Percentiles rank a stretch among this genome's conserved stretches.
Conservation (phyloP, 306 rosid species). For the Citrullus amarus region DNA sequence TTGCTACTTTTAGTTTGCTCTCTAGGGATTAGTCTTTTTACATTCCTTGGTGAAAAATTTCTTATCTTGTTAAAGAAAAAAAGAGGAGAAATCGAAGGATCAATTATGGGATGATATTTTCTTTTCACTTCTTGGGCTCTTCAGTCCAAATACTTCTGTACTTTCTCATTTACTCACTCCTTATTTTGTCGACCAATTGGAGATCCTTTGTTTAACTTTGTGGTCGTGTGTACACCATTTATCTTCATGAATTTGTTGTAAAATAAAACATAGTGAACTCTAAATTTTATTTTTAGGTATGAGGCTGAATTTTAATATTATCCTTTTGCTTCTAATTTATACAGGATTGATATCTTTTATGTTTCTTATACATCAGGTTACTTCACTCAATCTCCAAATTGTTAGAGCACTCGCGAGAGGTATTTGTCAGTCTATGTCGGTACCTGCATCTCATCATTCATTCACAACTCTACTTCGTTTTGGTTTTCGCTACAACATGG, state of each 20-base stretch:
- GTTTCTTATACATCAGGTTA: conserved; percentile 53
- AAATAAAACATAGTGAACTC: neutral
- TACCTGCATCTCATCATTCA: neutral
- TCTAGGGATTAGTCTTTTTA: too few species aligned
- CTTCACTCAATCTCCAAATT: conserved; percentile 77
- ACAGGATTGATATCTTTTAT: neutral
- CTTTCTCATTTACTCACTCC: neutral
- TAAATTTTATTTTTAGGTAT: neutral
- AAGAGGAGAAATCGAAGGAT: neutral
- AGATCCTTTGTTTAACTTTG: neutral
- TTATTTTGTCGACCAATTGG: neutral
- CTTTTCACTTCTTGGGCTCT: neutral
- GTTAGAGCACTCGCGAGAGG: conserved; percentile 94
- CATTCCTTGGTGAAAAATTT: neutral
- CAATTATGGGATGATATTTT: neutral
- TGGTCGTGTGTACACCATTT: neutral
- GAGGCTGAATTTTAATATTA: neutral
- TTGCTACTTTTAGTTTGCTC: too few species aligned
- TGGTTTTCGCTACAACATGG: neutral
- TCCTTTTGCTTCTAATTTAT: neutral
- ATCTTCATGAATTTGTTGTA: neutral
- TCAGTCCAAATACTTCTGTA: neutral
- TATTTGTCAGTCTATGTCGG: conserved; percentile 7
- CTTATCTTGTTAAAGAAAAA: neutral
- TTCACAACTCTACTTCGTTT: neutral